phyloP scores from a whole-genome alignment of 306 rosid genomes.

The Vachellia pachyceras region DNA sequence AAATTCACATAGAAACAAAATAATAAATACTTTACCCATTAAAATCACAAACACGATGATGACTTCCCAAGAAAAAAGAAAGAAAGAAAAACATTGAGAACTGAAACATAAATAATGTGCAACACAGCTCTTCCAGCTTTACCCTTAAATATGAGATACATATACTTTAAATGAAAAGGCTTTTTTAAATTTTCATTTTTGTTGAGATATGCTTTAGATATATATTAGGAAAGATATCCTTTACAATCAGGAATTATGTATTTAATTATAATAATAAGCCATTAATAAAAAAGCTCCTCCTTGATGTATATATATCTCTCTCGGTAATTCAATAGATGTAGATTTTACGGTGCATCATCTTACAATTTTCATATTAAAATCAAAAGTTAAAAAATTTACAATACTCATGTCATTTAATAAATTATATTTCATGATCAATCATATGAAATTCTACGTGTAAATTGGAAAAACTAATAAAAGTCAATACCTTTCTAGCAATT shows the following conservation, averaged over 20 bases:
- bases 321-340: too few relatives aligned
- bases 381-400: neutral
- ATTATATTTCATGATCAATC: too few relatives aligned
- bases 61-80: neutral
- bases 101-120: neutral
- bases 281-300: too few relatives aligned
- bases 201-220: too few relatives aligned
- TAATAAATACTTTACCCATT: constrained; percentile 14
- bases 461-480: neutral
- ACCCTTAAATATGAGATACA: neutral
- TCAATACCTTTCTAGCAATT: neutral
- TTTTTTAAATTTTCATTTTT: too few relatives aligned
- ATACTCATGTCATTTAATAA: neutral
- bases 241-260: too few relatives aligned
- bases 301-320: too few relatives aligned
- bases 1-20: constrained; percentile 30
- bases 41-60: constrained; percentile 19
- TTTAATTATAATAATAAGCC: too few relatives aligned
- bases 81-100: neutral
- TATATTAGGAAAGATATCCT: too few relatives aligned
- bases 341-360: too few relatives aligned
- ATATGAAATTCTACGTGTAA: neutral
- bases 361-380: too few relatives aligned
- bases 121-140: constrained; percentile 34
- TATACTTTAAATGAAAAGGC: too few relatives aligned